These are phyloP conservation scores for Canavalia gladiata DNA, from an alignment of 306 rosid genomes.

Conservation along the genomic window DNA sequence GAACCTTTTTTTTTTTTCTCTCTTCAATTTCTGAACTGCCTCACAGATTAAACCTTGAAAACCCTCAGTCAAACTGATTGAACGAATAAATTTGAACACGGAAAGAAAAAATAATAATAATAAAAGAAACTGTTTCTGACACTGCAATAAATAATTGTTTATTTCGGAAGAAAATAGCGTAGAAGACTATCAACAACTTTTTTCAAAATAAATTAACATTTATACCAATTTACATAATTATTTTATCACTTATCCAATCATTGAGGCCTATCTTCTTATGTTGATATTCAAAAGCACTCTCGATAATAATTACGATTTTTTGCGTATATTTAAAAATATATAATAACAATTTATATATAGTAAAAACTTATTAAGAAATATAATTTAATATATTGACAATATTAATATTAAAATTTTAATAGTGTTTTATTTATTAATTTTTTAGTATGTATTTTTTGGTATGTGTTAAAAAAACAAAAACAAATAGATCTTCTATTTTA, in stretches of 20 bases:
- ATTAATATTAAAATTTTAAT: no score
- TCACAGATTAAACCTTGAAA: not conserved
- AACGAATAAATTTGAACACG: conserved; percentile 16
- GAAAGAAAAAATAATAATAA: not conserved
- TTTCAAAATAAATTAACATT: conserved; percentile 6
- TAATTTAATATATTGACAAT: no score
- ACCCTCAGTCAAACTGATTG: conserved; percentile 6
- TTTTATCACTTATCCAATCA: conserved; percentile 27
- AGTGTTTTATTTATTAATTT: no score
- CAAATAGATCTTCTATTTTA: not conserved
- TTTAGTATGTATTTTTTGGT: no score
- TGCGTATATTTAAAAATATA: no score
- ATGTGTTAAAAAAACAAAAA: no score
- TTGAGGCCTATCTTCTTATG: conserved; percentile 25
- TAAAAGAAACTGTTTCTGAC: conserved; percentile 31
- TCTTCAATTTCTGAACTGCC: not conserved
- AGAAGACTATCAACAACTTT: conserved; percentile 12
- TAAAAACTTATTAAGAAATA: no score
- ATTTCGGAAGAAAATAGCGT: conserved; percentile 35
- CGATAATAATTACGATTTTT: not conserved
- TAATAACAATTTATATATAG: no score
- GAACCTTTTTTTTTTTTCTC: not conserved
- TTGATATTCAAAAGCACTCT: not conserved
- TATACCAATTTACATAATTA: not conserved
- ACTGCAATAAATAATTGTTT: conserved; percentile 38